A percentile compares a stretch with the other conserved stretches of the same genome.
Conservation (phyloP, 306 rosid genomes). For the Herpetospermum pedunculosum region DNA sequence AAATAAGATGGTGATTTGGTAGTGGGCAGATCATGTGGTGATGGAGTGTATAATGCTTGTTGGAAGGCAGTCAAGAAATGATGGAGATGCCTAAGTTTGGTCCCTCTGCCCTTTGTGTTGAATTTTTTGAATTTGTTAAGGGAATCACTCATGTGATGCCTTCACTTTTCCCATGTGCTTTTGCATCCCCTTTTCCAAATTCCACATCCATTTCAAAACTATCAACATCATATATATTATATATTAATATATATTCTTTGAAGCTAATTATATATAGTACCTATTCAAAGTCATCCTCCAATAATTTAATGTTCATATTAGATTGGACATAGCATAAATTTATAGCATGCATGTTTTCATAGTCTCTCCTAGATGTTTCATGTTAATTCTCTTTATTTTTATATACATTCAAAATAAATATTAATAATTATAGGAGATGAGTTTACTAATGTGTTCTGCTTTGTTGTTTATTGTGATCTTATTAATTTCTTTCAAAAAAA, state of each 20-base stretch:
- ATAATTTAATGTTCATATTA: neutral
- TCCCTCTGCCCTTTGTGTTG: neutral
- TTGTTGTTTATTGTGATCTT: no score
- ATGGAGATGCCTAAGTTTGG: slow-evolving; percentile 35
- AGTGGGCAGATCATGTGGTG: slow-evolving; percentile 5
- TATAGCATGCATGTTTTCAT: no score
- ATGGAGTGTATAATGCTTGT: slow-evolving; percentile 14
- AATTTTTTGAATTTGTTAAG: slow-evolving; percentile 13
- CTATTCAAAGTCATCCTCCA: neutral
- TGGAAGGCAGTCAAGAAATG: slow-evolving; percentile 26
- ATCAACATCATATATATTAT: slow-evolving; percentile 12
- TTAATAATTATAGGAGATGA: no score
- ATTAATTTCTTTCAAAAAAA: no score
- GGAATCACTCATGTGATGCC: slow-evolving; percentile 34
- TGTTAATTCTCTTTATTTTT: no score
- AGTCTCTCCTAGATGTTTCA: no score
- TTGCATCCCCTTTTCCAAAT: slow-evolving; percentile 17
- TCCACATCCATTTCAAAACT: slow-evolving; percentile 7
- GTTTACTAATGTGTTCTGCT: no score
- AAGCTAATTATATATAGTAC: no score
- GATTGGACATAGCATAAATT: no score
- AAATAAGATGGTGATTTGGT: neutral
- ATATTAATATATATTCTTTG: no score
- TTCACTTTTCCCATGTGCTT: slow-evolving; percentile 59
- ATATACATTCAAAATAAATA: no score